Evolutionary conservation across 768 basidiomycete species (phyloP), one percentile per base, ranked within the genome.

Genomic region (Pulveroboletus sp.): DNA sequence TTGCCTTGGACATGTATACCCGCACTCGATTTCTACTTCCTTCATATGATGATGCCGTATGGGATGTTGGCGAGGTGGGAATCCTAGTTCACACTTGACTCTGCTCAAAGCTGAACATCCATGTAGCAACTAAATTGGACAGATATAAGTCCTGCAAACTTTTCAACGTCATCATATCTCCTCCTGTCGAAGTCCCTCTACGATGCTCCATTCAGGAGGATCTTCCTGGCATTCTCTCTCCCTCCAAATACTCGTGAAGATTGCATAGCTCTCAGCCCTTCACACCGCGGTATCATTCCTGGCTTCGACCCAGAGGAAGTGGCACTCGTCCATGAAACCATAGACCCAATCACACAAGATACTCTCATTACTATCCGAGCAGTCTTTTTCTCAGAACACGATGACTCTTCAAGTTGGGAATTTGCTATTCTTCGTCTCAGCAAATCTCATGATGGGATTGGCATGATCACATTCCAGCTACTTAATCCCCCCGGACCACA

Each of bases 111-210:
- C n/a, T n/a, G n/a, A n/a, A n/a, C n/a, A n/a, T n/a, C n/a, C n/a
- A n/a, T n/a, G n/a, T n/a, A n/a, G n/a, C n/a, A n/a, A n/a, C n/a
- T n/a, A n/a, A n/a, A n/a, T n/a, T n/a, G n/a, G n/a, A n/a, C n/a
- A n/a, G n/a, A n/a, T n/a, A n/a, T n/a, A n/a, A n/a, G n/a, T n/a
- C n/a, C n/a, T n/a, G n/a, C n/a, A n/a, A 39, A 33, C 9, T 27
- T 61, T n/a, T 63, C 61, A 6, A 63, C 54, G 9, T 63, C 58
- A 17, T 60, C 60, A 4, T 61, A 63, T 43, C 16, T 61, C 16
- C 17, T 63, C 4, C 11, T 63, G 8, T 42, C 51, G 5, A 11
- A 29, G 3, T 17, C 34, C 6, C 34, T 16, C 17, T 46, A 45
- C 25, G 47, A 29, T 29, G 35, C 29, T 13, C 6, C 23, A 2